phyloP scores from a whole-genome alignment of 1,139 yeast genomes.

The Taiozyma sp. region DNA sequence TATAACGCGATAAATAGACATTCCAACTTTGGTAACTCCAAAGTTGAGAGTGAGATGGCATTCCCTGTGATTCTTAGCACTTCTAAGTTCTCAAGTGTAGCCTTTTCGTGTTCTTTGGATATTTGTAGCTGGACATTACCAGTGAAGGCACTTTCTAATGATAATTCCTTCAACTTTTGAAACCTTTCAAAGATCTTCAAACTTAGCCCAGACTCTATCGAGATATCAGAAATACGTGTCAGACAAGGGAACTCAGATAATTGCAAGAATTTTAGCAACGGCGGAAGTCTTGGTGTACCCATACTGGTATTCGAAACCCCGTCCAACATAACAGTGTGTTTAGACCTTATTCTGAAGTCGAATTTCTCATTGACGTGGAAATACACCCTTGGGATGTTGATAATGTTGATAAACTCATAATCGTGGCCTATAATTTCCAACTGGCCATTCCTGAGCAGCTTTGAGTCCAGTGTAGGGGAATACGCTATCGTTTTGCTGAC shows the following conservation, averaged over 20 bases:
- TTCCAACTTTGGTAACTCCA: slow-evolving; percentile 8
- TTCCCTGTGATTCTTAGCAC: slow-evolving; percentile 14
- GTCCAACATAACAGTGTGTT: slow-evolving; percentile 6
- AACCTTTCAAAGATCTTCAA: slow-evolving; percentile 15
- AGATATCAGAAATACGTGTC: slow-evolving; percentile 11
- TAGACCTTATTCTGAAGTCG: slow-evolving; percentile 14
- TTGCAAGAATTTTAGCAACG: slow-evolving; percentile 15
- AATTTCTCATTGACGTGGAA: slow-evolving; percentile 10
- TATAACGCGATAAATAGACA: slow-evolving; percentile 9
- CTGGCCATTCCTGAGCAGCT: neutral
- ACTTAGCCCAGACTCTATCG: slow-evolving; percentile 16
- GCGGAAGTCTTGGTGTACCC: slow-evolving; percentile 16
- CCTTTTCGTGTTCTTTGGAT: neutral
- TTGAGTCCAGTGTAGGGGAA: neutral
- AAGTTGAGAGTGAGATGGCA: slow-evolving; percentile 9
- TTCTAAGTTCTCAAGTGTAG: slow-evolving; percentile 6
- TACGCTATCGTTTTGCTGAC: slow-evolving; percentile 6
- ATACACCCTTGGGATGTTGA: slow-evolving; percentile 12
- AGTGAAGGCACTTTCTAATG: slow-evolving; percentile 16
- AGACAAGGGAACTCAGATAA: slow-evolving; percentile 14
- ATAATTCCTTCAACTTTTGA: slow-evolving; percentile 8
- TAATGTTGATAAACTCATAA: slow-evolving; percentile 12
- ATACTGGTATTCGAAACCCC: slow-evolving; percentile 15
- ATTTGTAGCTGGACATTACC: slow-evolving; percentile 9
- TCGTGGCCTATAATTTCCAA: slow-evolving; percentile 15